These are phyloP conservation scores for Asclepias syriaca DNA, from an alignment of 257 asterid genomes.

Conservation along the genomic window DNA sequence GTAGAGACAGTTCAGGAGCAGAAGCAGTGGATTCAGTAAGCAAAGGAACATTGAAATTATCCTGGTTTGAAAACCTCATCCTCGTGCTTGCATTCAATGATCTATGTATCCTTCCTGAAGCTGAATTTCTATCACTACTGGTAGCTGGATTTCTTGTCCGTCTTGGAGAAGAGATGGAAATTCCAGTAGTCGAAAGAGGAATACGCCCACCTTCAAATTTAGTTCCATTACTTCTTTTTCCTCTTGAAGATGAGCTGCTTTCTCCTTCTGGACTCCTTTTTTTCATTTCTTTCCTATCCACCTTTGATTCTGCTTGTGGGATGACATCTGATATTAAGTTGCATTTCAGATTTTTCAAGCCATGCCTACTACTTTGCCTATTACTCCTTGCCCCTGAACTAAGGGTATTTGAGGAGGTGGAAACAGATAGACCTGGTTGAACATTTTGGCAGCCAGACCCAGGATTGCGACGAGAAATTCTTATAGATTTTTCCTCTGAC, in stretches of 20 bases:
- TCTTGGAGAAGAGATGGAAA: slow-evolving; percentile 38
- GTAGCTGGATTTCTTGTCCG: slow-evolving; percentile 26
- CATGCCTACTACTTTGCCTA: slow-evolving; percentile 27
- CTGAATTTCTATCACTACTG: slow-evolving; percentile 27
- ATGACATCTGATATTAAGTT: slow-evolving; percentile 38
- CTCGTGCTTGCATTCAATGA: slow-evolving; percentile 31
- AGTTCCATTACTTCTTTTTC: slow-evolving; percentile 24
- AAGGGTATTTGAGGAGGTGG: slow-evolving; percentile 23
- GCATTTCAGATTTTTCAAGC: slow-evolving; percentile 42
- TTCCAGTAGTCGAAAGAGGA: slow-evolving; percentile 32
- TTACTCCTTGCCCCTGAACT: slow-evolving; percentile 23
- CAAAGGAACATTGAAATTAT: slow-evolving; percentile 29
- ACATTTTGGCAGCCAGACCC: slow-evolving; percentile 22
- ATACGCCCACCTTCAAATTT: slow-evolving; percentile 20
- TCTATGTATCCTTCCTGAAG: slow-evolving; percentile 42
- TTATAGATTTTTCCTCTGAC: slow-evolving; percentile 25
- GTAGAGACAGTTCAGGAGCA: slow-evolving; percentile 24
- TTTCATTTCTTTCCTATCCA: slow-evolving; percentile 29
- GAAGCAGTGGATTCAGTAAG: slow-evolving; percentile 25
- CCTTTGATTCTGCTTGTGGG: slow-evolving; percentile 38
- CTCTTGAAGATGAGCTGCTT: slow-evolving; percentile 42
- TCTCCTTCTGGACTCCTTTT: slow-evolving; percentile 49
- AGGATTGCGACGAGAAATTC: slow-evolving; percentile 27
- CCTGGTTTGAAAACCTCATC: slow-evolving; percentile 29
- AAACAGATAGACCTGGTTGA: slow-evolving; percentile 25